A percentile compares a stretch with the other conserved stretches of the same genome.
Conservation (phyloP, 164 flowering plant species). For the Berberis thunbergii region DNA sequence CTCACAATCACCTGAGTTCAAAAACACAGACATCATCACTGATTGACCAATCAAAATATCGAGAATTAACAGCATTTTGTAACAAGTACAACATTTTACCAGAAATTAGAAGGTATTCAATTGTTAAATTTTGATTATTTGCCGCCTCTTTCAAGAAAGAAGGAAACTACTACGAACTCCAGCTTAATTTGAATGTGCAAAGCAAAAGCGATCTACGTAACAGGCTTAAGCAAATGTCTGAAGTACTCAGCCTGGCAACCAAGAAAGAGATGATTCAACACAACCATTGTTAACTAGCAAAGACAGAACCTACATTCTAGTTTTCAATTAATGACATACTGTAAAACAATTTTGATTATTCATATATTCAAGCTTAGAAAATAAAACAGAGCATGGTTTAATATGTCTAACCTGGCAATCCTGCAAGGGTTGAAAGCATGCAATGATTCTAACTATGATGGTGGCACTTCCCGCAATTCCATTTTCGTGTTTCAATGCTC, state of each 20-base stretch:
- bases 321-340: neutral
- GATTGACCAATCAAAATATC: neutral
- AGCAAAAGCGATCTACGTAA: constrained; percentile 55
- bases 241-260: constrained; percentile 85
- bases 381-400: neutral
- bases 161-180: constrained; percentile 26
- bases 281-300: neutral
- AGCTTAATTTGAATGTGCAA: constrained; percentile 26
- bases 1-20: constrained; percentile 24
- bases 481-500: constrained; percentile 86
- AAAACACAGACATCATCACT: neutral
- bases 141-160: constrained; percentile 14
- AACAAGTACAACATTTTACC: constrained; percentile 26
- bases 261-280: constrained; percentile 1
- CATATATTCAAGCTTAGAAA: no score
- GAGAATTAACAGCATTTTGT: neutral
- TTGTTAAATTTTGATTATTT: constrained; percentile 16
- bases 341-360: neutral
- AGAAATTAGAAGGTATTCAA: constrained; percentile 6
- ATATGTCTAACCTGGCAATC: constrained; percentile 72
- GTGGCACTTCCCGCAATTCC: constrained; percentile 80
- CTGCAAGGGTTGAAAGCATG: constrained; percentile 92
- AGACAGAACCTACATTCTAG: neutral
- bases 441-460: constrained; percentile 86
- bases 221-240: constrained; percentile 90